A percentile compares a stretch with the other conserved stretches of the same genome.
Conservation (phyloP, 2,329 filamentous ascomycete genomes). For the Monilinia fructigena region DNA sequence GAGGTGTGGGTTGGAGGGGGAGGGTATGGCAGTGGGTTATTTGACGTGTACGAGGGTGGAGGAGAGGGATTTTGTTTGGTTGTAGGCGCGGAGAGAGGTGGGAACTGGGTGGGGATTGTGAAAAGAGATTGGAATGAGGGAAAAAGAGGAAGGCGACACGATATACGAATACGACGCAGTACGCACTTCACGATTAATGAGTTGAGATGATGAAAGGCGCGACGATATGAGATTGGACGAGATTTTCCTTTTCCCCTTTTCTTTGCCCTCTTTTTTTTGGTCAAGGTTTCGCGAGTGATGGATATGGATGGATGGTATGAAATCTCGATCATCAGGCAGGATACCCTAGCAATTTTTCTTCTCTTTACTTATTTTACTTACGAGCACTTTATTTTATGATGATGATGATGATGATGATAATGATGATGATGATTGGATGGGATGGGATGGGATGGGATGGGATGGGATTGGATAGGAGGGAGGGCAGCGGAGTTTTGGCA, state of each 20-base stretch:
- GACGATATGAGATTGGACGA: neutral
- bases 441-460: neutral
- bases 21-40: constrained; percentile 58
- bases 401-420: neutral
- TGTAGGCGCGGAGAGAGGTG: constrained; percentile 15
- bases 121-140: neutral
- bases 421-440: neutral
- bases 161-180: neutral
- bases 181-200: constrained; percentile 17
- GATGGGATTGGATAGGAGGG: neutral
- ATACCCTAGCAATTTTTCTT: constrained; percentile 12
- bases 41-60: constrained; percentile 64
- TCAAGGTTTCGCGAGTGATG: constrained; percentile 1
- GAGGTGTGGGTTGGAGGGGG: constrained; percentile 80
- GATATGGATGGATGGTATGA: constrained; percentile 12
- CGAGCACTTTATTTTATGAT: neutral
- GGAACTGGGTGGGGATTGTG: too few species aligned
- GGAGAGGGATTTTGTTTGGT: constrained; percentile 62
- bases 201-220: constrained; percentile 7
- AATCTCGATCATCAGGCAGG: constrained; percentile 8
- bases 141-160: neutral
- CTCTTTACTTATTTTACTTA: neutral
- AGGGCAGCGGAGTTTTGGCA: constrained; percentile 3
- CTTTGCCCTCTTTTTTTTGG: neutral
- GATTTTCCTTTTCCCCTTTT: neutral